Evolutionary conservation across 768 basidiomycete genomes (phyloP), one percentile per base, ranked within the genome.

Genomic region (Rhodotorula graminis): DNA sequence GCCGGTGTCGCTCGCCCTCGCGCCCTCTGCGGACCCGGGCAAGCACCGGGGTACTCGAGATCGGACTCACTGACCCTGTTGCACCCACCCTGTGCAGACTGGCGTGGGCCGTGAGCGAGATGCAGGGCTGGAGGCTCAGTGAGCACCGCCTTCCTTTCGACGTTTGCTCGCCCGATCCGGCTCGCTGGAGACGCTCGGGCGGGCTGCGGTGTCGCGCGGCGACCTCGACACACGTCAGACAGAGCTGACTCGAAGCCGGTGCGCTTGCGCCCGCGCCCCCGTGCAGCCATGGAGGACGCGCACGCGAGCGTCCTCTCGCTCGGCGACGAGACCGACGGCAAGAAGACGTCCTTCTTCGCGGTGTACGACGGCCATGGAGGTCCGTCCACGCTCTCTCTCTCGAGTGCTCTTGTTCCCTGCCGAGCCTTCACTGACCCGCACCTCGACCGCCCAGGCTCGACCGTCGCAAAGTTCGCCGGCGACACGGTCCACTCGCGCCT

Each of bases 81-180:
- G 46, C 25, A 52, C n/a, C 19, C 9, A 14, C 25, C 16, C n/a
- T n/a, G n/a, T 6, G 15, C 57, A 75, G 74, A 75, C 82, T 80
- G 67, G 82, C 81, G 69, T 97, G 88, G 81, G 89, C 86, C 14
- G 85, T 96, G 56, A 89, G 90, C 59, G 94, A 97, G 83, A 98
- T 98, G 95, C 96, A 99, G 82, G 96, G 96, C 78, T 99, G 96
- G 96, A 86, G 96, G 82, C 89, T 98, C 82, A 88, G 95, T 99
- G 79, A 83, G 95, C 89, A 15, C 60, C 21, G 7, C 27, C 31
- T n/a, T 60, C 31, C 23, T 15, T 10, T 58, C 61, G 31, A 46
- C 40, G 49, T n/a, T 27, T 55, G 63, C 42, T 64, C 11, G 64
- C 40, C 3, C 23, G 25, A 25, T 21, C 6, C 37, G 25, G 3